phyloP scores from a whole-genome alignment of 2,329 filamentous ascomycete genomes.

The Peltaster fructicola region DNA sequence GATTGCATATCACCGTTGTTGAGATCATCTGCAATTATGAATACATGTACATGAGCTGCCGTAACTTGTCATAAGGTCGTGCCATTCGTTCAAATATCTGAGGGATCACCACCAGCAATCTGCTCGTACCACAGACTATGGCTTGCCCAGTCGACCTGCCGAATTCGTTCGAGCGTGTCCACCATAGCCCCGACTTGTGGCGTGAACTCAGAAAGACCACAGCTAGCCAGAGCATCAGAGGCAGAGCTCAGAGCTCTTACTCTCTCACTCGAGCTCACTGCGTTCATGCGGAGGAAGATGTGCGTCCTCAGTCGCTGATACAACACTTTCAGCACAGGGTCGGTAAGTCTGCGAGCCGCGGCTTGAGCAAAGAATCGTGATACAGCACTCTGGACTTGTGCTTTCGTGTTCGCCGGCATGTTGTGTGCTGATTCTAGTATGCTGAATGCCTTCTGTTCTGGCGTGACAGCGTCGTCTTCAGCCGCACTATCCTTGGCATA shows the following conservation, averaged over 20 bases:
- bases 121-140: conserved; percentile 11
- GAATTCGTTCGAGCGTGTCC: conserved; percentile 47
- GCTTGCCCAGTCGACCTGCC: conserved; percentile 44
- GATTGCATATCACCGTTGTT: no score
- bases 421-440: conserved; percentile 32
- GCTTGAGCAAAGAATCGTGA: conserved; percentile 36
- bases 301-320: conserved; percentile 50
- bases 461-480: conserved; percentile 5
- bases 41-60: no score
- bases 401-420: conserved; percentile 30
- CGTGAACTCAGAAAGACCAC: conserved; percentile 59
- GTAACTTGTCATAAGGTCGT: no score
- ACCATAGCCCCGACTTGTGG: conserved; percentile 51
- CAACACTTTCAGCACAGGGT: conserved; percentile 49
- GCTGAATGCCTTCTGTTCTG: conserved; percentile 26
- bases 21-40: no score
- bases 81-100: no score
- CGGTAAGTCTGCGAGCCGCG: conserved; percentile 30
- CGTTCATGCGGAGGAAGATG: conserved; percentile 45
- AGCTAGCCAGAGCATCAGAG: conserved; percentile 48
- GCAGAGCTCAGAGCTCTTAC: conserved; percentile 51
- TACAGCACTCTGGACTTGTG: conserved; percentile 26
- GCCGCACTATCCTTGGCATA: conserved; percentile 25
- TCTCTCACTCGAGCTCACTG: conserved; percentile 51
- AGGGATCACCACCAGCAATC: conserved; percentile 5